Evolutionary conservation across 495 filamentous ascomycete species (phyloP).

Genomic region (Niebla homalea): DNA sequence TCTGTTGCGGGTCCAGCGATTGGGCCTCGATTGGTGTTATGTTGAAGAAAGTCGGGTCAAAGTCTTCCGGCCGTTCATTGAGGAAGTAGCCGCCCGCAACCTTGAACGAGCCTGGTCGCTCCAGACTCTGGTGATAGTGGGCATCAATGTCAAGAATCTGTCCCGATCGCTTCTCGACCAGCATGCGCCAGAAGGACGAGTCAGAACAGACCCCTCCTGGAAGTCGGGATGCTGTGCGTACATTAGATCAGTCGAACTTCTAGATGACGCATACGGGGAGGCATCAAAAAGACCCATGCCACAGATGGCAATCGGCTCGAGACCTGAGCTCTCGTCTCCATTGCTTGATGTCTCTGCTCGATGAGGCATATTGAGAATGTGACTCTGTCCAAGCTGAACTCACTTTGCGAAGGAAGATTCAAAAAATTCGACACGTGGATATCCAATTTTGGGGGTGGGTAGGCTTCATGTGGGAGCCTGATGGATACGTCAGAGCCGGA

Average conservation of each 20-base stretch:
- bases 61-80: constrained; percentile 36
- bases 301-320: too few species aligned
- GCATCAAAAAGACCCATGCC: too few species aligned
- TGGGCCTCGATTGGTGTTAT: constrained; percentile 31
- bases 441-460: too few species aligned
- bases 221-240: constrained; percentile 22
- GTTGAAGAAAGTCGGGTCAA: constrained; percentile 44
- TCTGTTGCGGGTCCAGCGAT: constrained; percentile 36
- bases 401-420: too few species aligned
- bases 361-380: too few species aligned
- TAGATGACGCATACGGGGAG: too few species aligned
- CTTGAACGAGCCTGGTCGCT: constrained; percentile 8
- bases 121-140: constrained; percentile 24
- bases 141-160: constrained; percentile 29
- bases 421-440: too few species aligned
- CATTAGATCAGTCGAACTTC: background rate
- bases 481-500: too few species aligned
- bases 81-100: constrained; percentile 28
- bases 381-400: too few species aligned
- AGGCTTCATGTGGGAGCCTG: too few species aligned
- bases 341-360: too few species aligned
- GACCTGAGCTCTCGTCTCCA: too few species aligned
- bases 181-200: constrained; percentile 25
- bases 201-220: constrained; percentile 31
- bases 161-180: constrained; percentile 11